These are phyloP conservation scores for Penicillium canescens DNA, from an alignment of 495 filamentous ascomycete genomes.

Conservation along the genomic window DNA sequence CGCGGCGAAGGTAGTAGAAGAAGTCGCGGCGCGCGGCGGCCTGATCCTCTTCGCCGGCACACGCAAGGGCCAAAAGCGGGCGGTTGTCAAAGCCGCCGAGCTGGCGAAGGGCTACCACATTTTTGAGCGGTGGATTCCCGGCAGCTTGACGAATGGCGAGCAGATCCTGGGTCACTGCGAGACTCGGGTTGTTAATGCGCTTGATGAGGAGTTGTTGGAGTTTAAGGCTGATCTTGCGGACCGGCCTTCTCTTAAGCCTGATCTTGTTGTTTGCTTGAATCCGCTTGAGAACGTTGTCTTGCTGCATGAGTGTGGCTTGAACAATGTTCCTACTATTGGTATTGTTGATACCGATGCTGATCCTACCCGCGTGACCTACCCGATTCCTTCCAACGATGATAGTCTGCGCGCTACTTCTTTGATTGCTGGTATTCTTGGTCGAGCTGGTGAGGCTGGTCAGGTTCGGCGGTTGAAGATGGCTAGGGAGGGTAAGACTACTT, in stretches of 20 bases:
- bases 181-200: conserved; percentile 68
- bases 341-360: conserved; percentile 92
- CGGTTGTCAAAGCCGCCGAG: conserved; percentile 78
- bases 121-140: conserved; percentile 92
- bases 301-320: conserved; percentile 85
- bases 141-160: conserved; percentile 88
- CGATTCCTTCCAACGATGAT: conserved; percentile 96
- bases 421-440: conserved; percentile 81
- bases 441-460: conserved; percentile 80
- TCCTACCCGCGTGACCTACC: conserved; percentile 93
- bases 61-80: conserved; percentile 70
- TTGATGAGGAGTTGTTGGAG: conserved; percentile 63
- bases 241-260: conserved; percentile 69
- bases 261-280: conserved; percentile 91
- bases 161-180: conserved; percentile 71
- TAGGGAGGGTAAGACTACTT: conserved; percentile 56
- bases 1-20: conserved; percentile 84
- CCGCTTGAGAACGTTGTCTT: conserved; percentile 87
- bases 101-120: conserved; percentile 80
- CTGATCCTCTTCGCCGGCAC: conserved; percentile 91
- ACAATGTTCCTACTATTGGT: conserved; percentile 90
- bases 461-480: conserved; percentile 61
- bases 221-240: conserved; percentile 65
- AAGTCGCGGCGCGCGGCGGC: conserved; percentile 79
- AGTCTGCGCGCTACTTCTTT: conserved; percentile 79